A percentile compares a stretch with the other conserved stretches of the same genome.
Conservation (phyloP, 441 rosid genomes). For the Lepidium campestre region DNA sequence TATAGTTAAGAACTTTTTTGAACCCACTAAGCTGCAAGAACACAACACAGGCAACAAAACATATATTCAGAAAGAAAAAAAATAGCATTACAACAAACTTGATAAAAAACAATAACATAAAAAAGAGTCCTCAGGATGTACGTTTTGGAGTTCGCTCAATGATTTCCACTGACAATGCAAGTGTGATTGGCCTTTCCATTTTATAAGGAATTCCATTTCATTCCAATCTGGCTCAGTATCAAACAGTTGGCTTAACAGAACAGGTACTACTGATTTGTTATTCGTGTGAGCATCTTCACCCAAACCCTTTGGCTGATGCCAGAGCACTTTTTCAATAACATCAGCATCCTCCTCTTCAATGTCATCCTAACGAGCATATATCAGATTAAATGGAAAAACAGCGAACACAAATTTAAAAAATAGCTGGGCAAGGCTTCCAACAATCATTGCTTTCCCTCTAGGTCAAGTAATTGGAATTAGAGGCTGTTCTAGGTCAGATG, state of each 20-base stretch:
- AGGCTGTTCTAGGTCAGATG: background rate
- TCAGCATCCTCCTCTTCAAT: slow-evolving; percentile 94
- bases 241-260: slow-evolving; percentile 65
- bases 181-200: slow-evolving; percentile 99
- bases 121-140: slow-evolving; percentile 33
- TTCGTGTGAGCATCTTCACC: slow-evolving; percentile 66
- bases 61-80: slow-evolving; percentile 11
- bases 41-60: slow-evolving; percentile 5
- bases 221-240: slow-evolving; percentile 85
- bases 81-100: background rate
- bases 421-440: background rate
- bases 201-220: slow-evolving; percentile 86
- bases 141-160: slow-evolving; percentile 79
- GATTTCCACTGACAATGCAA: slow-evolving; percentile 99
- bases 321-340: slow-evolving; percentile 85
- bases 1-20: slow-evolving; percentile 94
- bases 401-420: background rate
- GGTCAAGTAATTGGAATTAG: background rate
- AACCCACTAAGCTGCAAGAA: slow-evolving; percentile 87
- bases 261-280: slow-evolving; percentile 68
- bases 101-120: background rate
- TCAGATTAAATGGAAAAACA: background rate
- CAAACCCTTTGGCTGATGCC: slow-evolving; percentile 95
- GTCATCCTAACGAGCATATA: slow-evolving; percentile 63
- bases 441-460: slow-evolving; percentile 2